Conservation (phyloP, 1,284 basidiomycete genomes). For the Rhodotorula sp. region DNA sequence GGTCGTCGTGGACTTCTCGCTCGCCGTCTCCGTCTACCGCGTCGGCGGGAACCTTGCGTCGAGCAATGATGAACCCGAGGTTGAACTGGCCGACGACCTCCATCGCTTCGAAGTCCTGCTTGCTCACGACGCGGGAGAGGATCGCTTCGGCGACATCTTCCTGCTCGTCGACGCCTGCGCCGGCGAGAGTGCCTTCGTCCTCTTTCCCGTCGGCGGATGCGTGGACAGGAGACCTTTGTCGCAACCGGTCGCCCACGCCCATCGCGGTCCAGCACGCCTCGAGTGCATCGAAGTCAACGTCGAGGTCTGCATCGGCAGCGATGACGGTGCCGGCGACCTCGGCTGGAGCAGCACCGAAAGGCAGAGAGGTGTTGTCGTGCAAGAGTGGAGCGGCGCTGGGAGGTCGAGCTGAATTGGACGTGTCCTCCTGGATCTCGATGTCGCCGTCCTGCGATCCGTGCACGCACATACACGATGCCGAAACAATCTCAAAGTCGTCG, state of each 20-base stretch:
- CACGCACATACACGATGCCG: slow-evolving; percentile 21
- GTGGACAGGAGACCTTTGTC: not conserved
- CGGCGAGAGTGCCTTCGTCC: slow-evolving; percentile 39
- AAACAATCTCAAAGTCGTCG: slow-evolving; percentile 14
- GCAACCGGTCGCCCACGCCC: no score
- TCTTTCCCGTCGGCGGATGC: no score
- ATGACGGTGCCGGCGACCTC: slow-evolving; percentile 22
- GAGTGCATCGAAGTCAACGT: slow-evolving; percentile 14
- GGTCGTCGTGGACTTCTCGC: slow-evolving; percentile 61
- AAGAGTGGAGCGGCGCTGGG: not conserved
- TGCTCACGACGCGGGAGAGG: slow-evolving; percentile 80
- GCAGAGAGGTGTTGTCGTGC: not conserved
- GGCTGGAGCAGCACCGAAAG: slow-evolving; percentile 19
- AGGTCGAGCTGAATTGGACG: not conserved
- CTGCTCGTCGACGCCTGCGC: slow-evolving; percentile 62
- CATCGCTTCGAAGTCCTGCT: slow-evolving; percentile 83
- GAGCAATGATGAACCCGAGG: slow-evolving; percentile 86
- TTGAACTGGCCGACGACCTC: slow-evolving; percentile 92
- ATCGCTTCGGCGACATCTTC: slow-evolving; percentile 65
- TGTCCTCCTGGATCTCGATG: slow-evolving; percentile 35
- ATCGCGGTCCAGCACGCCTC: slow-evolving; percentile 7
- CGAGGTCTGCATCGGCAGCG: slow-evolving; percentile 23
- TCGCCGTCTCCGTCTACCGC: slow-evolving; percentile 7
- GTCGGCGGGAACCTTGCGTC: slow-evolving; percentile 52
- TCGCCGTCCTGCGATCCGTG: slow-evolving; percentile 27